Evolutionary conservation across 257 asterid species (phyloP), one percentile per base, ranked within the genome.

Genomic region (Nyctanthes arbortristis): DNA sequence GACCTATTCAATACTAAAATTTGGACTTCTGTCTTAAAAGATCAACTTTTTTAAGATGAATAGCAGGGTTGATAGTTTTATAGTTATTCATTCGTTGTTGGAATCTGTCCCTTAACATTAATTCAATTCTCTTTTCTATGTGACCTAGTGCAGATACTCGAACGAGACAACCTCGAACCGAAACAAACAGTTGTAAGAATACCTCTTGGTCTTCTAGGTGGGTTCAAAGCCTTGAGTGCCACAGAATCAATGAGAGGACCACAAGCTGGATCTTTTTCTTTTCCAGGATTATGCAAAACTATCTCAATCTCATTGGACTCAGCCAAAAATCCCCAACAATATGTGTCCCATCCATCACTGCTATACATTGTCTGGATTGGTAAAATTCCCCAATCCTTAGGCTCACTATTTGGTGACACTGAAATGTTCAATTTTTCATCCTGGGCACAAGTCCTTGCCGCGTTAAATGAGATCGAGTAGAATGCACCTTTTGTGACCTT

Each of bases 381-480:
- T 56, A 83, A n/a, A 64, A 83, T 25, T 0, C 80, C 85, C 77
- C 73, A 83, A 20, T 77, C 80, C 9, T 73, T 75, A 25, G 85
- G 70, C 52, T 80, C 86, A 0, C 29, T 47, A 16, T 40, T 81
- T 7, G 96, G 91, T 4, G 68, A 31, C 67, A 86, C 81, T 0
- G 96, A 82, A 20, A 88, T 67, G 11, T 86, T 90, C 34, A 90
- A 40, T 37, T 39, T 60, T 78, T 87, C 96, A 18, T 89, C 95
- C 66, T 91, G 96, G 1, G 90, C 95, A 65, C 97, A 91, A 1
- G 96, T 91, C 52, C 96, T 79, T 0, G 88, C 92, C 0, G 94
- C 92, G 65, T 80, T 75, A 45, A 92, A 89, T 0, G 98, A 83
- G 7, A 92, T 18, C 0, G 98, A 75, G 60, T 92, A 84, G 32